Conservation (phyloP, 306 rosid species). For the Datisca glomerata region DNA sequence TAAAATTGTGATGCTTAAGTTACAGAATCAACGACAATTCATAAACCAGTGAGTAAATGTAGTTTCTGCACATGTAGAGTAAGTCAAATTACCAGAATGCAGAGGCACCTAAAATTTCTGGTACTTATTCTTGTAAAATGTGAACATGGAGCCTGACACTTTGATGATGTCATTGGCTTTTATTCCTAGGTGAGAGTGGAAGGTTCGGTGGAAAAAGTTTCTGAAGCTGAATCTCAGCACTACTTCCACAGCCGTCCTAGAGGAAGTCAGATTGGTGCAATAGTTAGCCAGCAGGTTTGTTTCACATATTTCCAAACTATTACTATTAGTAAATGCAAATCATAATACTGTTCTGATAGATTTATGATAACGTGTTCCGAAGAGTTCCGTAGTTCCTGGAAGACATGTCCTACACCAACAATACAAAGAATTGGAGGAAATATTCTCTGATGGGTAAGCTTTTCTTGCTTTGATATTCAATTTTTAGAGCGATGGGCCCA, state of each 20-base stretch:
- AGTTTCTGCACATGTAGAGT: background rate
- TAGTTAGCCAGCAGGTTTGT: conserved; percentile 88
- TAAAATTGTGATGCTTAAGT: too few species aligned
- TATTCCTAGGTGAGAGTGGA: conserved; percentile 71
- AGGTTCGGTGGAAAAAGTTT: conserved; percentile 75
- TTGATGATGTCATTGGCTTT: background rate
- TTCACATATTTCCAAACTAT: conserved; percentile 7
- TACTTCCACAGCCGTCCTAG: conserved; percentile 95
- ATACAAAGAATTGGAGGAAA: conserved; percentile 61
- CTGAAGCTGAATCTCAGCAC: conserved; percentile 77
- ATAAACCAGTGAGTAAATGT: too few species aligned
- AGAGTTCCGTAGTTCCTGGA: conserved; percentile 77
- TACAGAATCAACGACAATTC: too few species aligned
- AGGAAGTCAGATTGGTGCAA: conserved; percentile 97
- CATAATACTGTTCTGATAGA: too few species aligned
- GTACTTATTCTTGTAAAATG: background rate
- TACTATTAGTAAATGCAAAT: too few species aligned
- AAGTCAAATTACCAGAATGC: background rate
- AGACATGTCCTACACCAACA: conserved; percentile 64
- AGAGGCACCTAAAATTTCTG: background rate
- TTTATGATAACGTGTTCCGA: conserved; percentile 9
- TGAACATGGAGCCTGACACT: background rate
- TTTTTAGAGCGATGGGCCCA: background rate
- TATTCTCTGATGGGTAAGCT: conserved; percentile 76
- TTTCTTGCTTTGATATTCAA: background rate